phyloP scores from a whole-genome alignment of 805 yeast species.

The Saccharomycopsis microspora region DNA sequence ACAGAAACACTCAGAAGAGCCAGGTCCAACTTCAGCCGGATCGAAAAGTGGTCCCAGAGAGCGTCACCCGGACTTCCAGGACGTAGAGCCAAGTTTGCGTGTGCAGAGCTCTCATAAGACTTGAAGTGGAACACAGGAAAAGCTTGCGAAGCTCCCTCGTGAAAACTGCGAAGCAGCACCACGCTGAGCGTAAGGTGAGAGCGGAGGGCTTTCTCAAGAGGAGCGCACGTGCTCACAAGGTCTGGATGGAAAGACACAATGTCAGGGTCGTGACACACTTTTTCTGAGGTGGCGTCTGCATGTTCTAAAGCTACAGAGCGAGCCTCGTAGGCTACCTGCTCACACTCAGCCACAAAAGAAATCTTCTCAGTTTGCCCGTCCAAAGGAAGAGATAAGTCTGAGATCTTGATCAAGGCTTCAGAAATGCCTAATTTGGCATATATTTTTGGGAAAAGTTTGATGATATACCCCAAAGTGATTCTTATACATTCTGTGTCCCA shows the following conservation, averaged over 20 bases:
- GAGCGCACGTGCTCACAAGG: not conserved
- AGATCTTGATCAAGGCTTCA: slow-evolving; percentile 4
- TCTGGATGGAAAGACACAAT: not conserved
- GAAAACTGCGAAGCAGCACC: slow-evolving; percentile 6
- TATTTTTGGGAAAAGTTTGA: slow-evolving; percentile 3
- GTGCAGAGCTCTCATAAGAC: not conserved
- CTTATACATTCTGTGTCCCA: no score
- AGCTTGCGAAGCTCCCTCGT: not conserved
- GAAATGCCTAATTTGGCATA: not conserved
- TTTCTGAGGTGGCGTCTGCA: not conserved
- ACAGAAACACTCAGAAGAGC: not conserved
- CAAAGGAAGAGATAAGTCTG: not conserved
- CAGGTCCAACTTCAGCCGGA: not conserved
- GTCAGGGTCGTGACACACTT: not conserved
- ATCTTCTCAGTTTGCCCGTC: not conserved
- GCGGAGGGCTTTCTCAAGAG: not conserved
- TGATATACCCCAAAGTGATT: not conserved
- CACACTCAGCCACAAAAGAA: slow-evolving; percentile 2
- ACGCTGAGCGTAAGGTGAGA: not conserved
- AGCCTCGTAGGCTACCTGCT: slow-evolving; percentile 4
- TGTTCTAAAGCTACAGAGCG: slow-evolving; percentile 1
- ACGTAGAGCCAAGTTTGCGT: not conserved
- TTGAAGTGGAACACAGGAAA: slow-evolving; percentile 12
- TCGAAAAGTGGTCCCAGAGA: not conserved
- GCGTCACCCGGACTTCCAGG: not conserved